Conservation (phyloP, 1,284 basidiomycete genomes). For the Flammula alnicola region DNA sequence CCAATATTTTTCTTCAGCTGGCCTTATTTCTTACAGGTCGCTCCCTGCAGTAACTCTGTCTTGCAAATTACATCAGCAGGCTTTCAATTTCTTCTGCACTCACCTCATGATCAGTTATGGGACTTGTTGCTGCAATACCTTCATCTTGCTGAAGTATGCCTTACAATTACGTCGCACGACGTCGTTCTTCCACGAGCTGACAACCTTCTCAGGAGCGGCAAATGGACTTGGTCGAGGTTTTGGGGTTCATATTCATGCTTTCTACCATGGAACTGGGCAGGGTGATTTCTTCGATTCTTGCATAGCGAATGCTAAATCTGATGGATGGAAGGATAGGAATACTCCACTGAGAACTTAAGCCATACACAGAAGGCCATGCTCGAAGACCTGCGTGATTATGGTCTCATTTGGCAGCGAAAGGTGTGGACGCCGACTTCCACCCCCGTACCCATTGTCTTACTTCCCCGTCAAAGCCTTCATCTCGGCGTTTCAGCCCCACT, state of each 20-base stretch:
- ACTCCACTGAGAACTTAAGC: slow-evolving; percentile 84
- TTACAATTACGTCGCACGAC: slow-evolving; percentile 9
- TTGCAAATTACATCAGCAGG: slow-evolving; percentile 92
- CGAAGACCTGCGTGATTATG: slow-evolving; percentile 93
- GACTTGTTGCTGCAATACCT: slow-evolving; percentile 92
- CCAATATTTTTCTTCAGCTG: slow-evolving; percentile 7
- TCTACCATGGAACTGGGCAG: slow-evolving; percentile 92
- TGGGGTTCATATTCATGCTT: slow-evolving; percentile 95
- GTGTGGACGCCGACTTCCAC: slow-evolving; percentile 39
- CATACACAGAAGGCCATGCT: slow-evolving; percentile 87
- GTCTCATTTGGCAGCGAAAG: slow-evolving; percentile 85
- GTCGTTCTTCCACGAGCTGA: slow-evolving; percentile 16
- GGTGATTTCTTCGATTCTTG: slow-evolving; percentile 46
- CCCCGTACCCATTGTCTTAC: slow-evolving; percentile 9
- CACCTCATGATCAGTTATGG: slow-evolving; percentile 99
- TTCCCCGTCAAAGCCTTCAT: slow-evolving; percentile 53
- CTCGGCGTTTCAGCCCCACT: slow-evolving; percentile 92
- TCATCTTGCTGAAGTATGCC: slow-evolving; percentile 74
- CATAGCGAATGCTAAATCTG: slow-evolving; percentile 19
- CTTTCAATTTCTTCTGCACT: slow-evolving; percentile 96
- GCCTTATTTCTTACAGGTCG: slow-evolving; percentile 7
- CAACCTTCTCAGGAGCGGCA: slow-evolving; percentile 65
- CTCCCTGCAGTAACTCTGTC: slow-evolving; percentile 47
- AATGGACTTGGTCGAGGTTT: slow-evolving; percentile 93
- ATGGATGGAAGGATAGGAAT: slow-evolving; percentile 65